These are phyloP conservation scores for Lathyrus sativus DNA, from an alignment of 306 rosid genomes.

Conservation along the genomic window DNA sequence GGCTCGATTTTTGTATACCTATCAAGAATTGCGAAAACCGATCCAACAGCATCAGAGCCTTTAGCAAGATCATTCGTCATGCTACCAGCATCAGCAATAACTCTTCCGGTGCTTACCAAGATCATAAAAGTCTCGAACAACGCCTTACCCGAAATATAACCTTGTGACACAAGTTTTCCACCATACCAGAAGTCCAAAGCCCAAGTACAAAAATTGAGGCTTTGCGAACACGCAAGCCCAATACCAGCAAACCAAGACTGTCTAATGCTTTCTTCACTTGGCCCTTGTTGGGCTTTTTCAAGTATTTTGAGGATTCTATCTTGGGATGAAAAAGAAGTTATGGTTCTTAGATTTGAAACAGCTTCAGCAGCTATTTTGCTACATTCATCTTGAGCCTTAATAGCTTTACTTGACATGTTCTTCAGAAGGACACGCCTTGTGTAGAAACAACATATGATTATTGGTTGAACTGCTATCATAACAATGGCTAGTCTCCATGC, in stretches of 20 bases:
- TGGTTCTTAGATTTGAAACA: constrained; percentile 74
- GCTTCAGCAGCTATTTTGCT: constrained; percentile 95
- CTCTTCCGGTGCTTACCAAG: constrained; percentile 73
- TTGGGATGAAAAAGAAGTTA: constrained; percentile 89
- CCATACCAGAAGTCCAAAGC: constrained; percentile 91
- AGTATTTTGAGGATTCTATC: constrained; percentile 75
- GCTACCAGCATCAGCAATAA: constrained; percentile 91
- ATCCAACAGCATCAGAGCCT: constrained; percentile 71
- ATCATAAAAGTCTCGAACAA: constrained; percentile 78
- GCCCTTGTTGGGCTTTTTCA: constrained; percentile 73
- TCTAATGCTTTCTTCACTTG: constrained; percentile 56
- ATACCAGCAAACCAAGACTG: constrained; percentile 88
- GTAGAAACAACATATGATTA: constrained; percentile 66
- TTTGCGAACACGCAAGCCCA: constrained; percentile 72
- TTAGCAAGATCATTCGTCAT: constrained; percentile 81
- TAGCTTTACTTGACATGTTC: constrained; percentile 62
- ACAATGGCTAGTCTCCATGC: constrained; percentile 84
- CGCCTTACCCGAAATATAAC: constrained; percentile 49
- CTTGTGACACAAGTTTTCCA: constrained; percentile 57
- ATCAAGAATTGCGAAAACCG: constrained; percentile 71
- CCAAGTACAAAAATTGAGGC: constrained; percentile 59
- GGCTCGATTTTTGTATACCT: constrained; percentile 73
- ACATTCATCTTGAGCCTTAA: constrained; percentile 66
- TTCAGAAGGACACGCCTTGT: constrained; percentile 70
- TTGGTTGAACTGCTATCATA: constrained; percentile 79